Percentiles rank a stretch among this genome's conserved stretches.
Evolutionary conservation across 1,284 basidiomycete species (phyloP).

Genomic region (Fomitiporia mediterranea): DNA sequence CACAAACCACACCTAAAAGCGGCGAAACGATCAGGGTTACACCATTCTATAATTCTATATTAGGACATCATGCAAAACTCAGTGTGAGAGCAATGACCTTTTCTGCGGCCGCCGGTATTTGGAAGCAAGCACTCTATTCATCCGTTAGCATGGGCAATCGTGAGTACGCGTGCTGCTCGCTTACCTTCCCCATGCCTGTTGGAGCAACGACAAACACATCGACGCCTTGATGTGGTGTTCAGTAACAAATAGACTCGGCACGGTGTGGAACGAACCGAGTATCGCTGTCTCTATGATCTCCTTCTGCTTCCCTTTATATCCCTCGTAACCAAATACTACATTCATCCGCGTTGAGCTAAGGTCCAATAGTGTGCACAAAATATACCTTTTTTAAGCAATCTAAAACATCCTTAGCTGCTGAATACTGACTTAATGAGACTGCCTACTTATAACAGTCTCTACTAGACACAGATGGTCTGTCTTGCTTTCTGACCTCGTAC

Average conservation of each 20-base stretch:
- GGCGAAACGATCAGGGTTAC: slow-evolving; percentile 79
- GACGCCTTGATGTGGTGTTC: slow-evolving; percentile 37
- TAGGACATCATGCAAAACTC: slow-evolving; percentile 2
- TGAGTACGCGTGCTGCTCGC: slow-evolving; percentile 13
- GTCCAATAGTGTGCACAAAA: not conserved
- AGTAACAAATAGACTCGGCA: slow-evolving; percentile 7
- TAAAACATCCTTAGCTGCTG: not conserved
- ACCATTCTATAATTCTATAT: slow-evolving; percentile 43
- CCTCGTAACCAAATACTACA: slow-evolving; percentile 36
- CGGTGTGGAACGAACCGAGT: slow-evolving; percentile 24
- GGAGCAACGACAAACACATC: slow-evolving; percentile 83
- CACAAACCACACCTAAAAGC: slow-evolving; percentile 53
- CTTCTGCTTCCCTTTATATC: slow-evolving; percentile 40
- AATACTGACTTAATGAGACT: not conserved
- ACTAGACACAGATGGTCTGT: not conserved
- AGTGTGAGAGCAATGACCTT: slow-evolving; percentile 36
- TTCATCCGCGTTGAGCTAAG: not conserved
- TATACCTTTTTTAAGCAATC: slow-evolving; percentile 15
- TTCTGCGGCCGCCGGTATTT: slow-evolving; percentile 74
- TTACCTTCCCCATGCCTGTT: slow-evolving; percentile 85
- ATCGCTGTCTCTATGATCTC: slow-evolving; percentile 39
- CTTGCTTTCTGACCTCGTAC: slow-evolving; percentile 6
- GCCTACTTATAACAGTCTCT: slow-evolving; percentile 16
- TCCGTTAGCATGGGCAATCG: not conserved
- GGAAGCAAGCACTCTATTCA: slow-evolving; percentile 76